phyloP scores from a whole-genome alignment of 345 rosid genomes.

The Citrus inodora region DNA sequence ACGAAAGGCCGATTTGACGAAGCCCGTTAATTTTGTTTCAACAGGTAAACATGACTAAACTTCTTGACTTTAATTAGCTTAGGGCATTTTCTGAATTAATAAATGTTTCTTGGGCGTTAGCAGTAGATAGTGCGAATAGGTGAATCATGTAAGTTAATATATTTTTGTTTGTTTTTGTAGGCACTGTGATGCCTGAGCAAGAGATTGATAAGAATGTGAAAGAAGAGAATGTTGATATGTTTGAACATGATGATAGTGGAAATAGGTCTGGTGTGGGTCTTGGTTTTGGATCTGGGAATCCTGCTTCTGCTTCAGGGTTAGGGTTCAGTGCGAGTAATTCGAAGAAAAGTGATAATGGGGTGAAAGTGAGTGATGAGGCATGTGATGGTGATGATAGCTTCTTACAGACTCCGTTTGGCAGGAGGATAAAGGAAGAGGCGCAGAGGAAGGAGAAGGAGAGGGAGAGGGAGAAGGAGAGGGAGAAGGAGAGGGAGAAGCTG shows the following conservation, averaged over 20 bases:
- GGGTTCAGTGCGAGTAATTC: background rate
- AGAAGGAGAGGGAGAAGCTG: constrained; percentile 45
- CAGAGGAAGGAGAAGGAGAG: constrained; percentile 34
- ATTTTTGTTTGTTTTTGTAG: constrained; percentile 35
- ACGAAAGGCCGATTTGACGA: constrained; percentile 55
- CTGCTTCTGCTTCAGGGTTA: constrained; percentile 9
- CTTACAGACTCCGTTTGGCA: constrained; percentile 65
- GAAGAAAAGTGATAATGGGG: constrained; percentile 1
- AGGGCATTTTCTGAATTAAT: background rate
- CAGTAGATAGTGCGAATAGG: background rate
- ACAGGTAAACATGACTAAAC: constrained; percentile 22
- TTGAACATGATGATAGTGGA: constrained; percentile 27
- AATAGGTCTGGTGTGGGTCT: constrained; percentile 54
- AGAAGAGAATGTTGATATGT: constrained; percentile 28
- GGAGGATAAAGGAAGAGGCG: constrained; percentile 72
- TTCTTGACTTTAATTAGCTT: background rate
- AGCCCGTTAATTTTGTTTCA: constrained; percentile 79
- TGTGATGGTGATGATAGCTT: constrained; percentile 35
- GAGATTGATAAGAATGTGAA: constrained; percentile 60
- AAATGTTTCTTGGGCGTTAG: background rate
- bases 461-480: constrained; percentile 6
- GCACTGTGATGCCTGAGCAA: constrained; percentile 65
- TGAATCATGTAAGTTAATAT: background rate
- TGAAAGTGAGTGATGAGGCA: constrained; percentile 13
- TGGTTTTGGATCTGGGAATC: constrained; percentile 43